These are phyloP conservation scores for Talaromyces borbonicus DNA, from an alignment of 495 filamentous ascomycete species.

Conservation along the genomic window DNA sequence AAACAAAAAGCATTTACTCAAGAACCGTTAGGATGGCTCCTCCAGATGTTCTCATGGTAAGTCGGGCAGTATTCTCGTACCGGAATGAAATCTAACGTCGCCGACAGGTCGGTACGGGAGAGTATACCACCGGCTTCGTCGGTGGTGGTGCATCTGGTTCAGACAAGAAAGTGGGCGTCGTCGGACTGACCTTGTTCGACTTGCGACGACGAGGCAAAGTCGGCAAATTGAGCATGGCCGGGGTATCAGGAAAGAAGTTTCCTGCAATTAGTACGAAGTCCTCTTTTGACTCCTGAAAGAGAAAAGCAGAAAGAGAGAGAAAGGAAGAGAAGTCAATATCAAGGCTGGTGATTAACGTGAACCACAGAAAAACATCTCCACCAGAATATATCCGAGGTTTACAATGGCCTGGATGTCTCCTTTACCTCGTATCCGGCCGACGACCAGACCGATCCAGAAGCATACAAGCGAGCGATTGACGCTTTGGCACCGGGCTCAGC, in stretches of 20 bases:
- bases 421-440: conserved; percentile 77
- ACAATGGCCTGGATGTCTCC: conserved; percentile 75
- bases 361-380: conserved; percentile 77
- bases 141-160: conserved; percentile 66
- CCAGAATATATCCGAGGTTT: conserved; percentile 78
- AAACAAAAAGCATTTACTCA: neutral
- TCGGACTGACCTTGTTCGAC: conserved; percentile 84
- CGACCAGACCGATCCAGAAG: conserved; percentile 58
- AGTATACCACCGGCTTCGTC: conserved; percentile 91
- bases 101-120: conserved; percentile 83
- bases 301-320: neutral
- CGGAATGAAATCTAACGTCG: too few species aligned
- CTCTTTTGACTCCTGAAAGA: neutral
- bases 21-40: conserved; percentile 53
- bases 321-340: neutral
- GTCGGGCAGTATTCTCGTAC: too few species aligned
- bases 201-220: conserved; percentile 83
- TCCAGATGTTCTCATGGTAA: conserved; percentile 80
- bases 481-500: conserved; percentile 71
- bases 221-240: conserved; percentile 77
- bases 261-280: conserved; percentile 69
- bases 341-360: too few species aligned
- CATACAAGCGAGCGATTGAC: conserved; percentile 88
- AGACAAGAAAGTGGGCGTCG: conserved; percentile 91
- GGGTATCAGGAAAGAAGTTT: conserved; percentile 78